Evolutionary conservation across 495 filamentous ascomycete species (phyloP), one percentile per base, ranked within the genome.

Genomic region (Entonaema liquescens): DNA sequence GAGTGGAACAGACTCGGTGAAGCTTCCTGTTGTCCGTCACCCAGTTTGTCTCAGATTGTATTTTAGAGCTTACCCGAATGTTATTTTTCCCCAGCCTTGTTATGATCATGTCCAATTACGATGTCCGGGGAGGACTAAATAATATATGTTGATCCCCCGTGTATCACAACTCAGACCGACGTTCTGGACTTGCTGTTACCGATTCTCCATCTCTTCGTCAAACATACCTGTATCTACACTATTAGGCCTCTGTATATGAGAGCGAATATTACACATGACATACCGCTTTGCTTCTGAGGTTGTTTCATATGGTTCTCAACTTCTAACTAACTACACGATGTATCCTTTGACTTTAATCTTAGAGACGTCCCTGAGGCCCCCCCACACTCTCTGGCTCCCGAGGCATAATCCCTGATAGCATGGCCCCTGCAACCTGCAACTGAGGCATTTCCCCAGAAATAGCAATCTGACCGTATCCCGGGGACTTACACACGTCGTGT

Each of bases 361-460:
- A n/a, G 2, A 47, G 17, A 21, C 6, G 19, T 47, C 19, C 3
- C 21, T 40, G 23, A 47, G 9, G 6, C 42, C 42, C 17, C 40
- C 42, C 42, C 42, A 23, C 42, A 23, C 42, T 47, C 8, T 23
- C 8, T 12, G 5, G 11, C 31, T 33, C 42, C 9, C 17, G 42
- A 23, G 17, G 23, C 8, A 23, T 4, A 19, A 47, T 47, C 42
- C 42, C 42, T 47, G 42, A 47, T 21, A 47, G 12, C 19, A 21
- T 21, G 8, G 8, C 42, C 36, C 42, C 42, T 47, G 42, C 38
- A 9, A 7, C 42, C 42, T 23, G 23, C 42, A 19, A 47, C 42
- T 67, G 68, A 66, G 68, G 63, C 62, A 71, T 67, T 67, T 71
- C 58, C 63, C 53, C 50, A 63, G 25, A 17, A 61, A 53, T 62